Evolutionary conservation across 2,329 filamentous ascomycete genomes (phyloP), one percentile per base, ranked within the genome.

Genomic region (Neoscytalidium dimidiatum): DNA sequence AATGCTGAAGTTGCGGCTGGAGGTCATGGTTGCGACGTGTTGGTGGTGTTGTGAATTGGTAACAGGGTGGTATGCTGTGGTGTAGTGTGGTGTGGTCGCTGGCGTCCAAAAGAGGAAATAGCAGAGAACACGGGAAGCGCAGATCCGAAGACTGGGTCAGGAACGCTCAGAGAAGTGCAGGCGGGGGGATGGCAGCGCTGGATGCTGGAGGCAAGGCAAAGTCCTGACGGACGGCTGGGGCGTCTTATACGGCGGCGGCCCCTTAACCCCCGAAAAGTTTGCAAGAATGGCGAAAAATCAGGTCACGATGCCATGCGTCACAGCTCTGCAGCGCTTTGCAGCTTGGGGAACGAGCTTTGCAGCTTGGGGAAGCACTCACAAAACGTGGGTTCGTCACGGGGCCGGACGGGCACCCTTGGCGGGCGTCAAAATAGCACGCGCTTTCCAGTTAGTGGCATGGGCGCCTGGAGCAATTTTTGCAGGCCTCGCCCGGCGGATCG

Each of bases 1-100:
- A 73, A 88, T 82, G 71, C 80, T 81, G 80, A 85, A 86, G 71
- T 79, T 41, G 46, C 60, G 60, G 29, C 38, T 49, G 74, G 71
- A 71, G 64, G 72, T 69, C 75, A 77, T 78, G 65, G 68, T 70
- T 58, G 48, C 68, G 58, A 58, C 52, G 61, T 44, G 41, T 67
- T 65, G 68, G 51, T 48, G 46, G 57, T 51, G 31, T 66, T 48
- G 46, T 26, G 46, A 14, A 28, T 23, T 33, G 33, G 33, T 53
- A 13, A 21, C n/a, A n/a, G n/a, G n/a, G n/a, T n/a, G n/a, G n/a
- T n/a, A n/a, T n/a, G n/a, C n/a, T n/a, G n/a, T n/a, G n/a, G n/a
- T n/a, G n/a, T n/a, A n/a, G 23, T 21, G 60, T 41, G 33, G 23
- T n/a, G 61, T 56, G 62, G 51, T 38, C 8, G 51, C 38, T 43